Evolutionary conservation across 2,329 filamentous ascomycete genomes (phyloP), one percentile per base, ranked within the genome.

Genomic region (Cladosporium sphaerospermum): DNA sequence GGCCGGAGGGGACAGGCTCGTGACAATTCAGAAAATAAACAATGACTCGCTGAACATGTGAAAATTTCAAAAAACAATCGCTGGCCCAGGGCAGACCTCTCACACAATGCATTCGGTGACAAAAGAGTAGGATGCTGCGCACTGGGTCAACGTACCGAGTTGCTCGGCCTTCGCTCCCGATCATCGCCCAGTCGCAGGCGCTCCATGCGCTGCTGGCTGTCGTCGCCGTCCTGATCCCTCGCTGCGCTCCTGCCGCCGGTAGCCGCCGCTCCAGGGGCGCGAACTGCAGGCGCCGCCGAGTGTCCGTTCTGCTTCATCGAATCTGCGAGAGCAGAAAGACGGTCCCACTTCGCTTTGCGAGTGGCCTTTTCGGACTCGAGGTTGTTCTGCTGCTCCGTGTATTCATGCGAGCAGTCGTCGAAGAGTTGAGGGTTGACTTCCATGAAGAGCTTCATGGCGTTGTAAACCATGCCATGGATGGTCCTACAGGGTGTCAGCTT

Each of bases 371-470:
- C 84, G 56, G 89, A 82, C n/a, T 88, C 84, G 3, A 91, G 89
- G 58, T 83, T 93, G 72, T 95, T 95, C 72, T 97, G 92, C 64
- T 93, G 86, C 70, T 97, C 92, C 4, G 91, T 95, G 72, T 99
- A 99, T 59, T 97, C 91, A 67, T 96, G 92, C 34, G 93, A 96
- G 73, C 93, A 99, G 68, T 99, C 93, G 63, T 99, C 93, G 64
- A 99, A 99, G 18, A 99, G 81, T 70, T 96, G 91, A 9, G 93
- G 93, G 70, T 97, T 97, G 66, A 99, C 96, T 71, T 99, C 93
- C 93, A 99, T 99, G 72, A 99, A 99, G 36, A 99, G 81, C 71
- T 99, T 99, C 93, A 99, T 97, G 54, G 93, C 93, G 66, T 97
- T 99, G 71, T 97, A 97, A 9, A 99, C 93, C 92, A 99, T 97